Evolutionary conservation across 495 filamentous ascomycete genomes (phyloP).

Genomic region (Pseudoneurospora amorphoporcata): DNA sequence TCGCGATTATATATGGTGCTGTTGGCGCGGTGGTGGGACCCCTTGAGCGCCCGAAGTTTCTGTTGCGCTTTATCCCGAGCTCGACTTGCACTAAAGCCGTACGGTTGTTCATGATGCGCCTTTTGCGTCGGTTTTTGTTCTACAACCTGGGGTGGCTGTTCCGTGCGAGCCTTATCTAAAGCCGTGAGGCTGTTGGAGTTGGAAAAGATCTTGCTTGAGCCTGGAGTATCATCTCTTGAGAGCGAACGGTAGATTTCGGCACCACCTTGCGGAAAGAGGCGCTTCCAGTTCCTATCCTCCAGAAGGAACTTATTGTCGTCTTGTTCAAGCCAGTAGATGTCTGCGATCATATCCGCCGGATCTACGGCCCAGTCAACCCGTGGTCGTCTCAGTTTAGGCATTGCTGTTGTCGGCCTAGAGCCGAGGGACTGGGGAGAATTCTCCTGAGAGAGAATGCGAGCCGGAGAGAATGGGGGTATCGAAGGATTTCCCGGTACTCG

Average conservation of each 20-base stretch:
- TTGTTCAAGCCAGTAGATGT: conserved; percentile 77
- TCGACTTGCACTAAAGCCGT: conserved; percentile 9
- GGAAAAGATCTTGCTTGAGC: conserved; percentile 15
- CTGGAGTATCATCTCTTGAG: conserved; percentile 11
- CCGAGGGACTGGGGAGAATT: conserved; percentile 21
- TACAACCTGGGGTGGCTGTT: conserved; percentile 5
- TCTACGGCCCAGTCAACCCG: conserved; percentile 71
- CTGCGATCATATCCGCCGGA: conserved; percentile 72
- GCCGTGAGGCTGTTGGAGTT: conserved; percentile 2
- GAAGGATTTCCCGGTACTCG: conserved; percentile 36
- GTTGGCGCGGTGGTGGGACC: conserved; percentile 35
- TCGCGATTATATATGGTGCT: conserved; percentile 31
- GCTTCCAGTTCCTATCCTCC: conserved; percentile 60
- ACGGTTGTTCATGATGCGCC: conserved; percentile 18
- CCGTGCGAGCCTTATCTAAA: conserved; percentile 7
- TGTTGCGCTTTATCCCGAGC: conserved; percentile 37
- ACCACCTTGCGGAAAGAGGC: conserved; percentile 47
- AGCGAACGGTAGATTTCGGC: conserved; percentile 14
- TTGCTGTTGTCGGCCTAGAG: conserved; percentile 16
- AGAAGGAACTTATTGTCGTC: conserved; percentile 62
- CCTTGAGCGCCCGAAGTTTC: conserved; percentile 38
- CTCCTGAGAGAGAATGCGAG: conserved; percentile 23
- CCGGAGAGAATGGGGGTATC: conserved; percentile 46
- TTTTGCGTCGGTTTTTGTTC: conserved; percentile 3
- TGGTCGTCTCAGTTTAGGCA: conserved; percentile 47